Evolutionary conservation across 345 rosid species (phyloP), one percentile per base, ranked within the genome.

Genomic region (Reutealis trisperma): DNA sequence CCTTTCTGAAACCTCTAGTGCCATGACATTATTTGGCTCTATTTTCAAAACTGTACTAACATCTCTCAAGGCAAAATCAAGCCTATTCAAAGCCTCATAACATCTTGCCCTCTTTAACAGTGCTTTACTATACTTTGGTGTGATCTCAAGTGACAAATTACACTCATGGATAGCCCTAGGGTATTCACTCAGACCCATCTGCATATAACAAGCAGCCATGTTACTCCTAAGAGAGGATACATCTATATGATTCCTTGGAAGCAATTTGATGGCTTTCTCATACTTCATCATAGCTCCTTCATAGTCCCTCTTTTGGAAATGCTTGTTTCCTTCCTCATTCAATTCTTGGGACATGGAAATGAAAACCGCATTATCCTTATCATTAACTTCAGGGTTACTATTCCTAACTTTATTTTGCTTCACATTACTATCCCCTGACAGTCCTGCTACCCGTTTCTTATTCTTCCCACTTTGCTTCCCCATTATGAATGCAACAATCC

Each of bases 201-300:
- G 98, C 97, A 94, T 94, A 80, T 89, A 94, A 74, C 99, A 94
- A 0, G 97, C 89, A 14, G 99, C 99, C 87, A 90, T 88, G 75
- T 88, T 86, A 71, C 92, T 90, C 52, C 97, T 86, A 27, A 94
- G 88, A 70, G 91, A 81, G 42, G 97, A 83, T 4, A 89, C 85
- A 77, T 88, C 97, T 1, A 81, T 73, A 67, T 93, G 97, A 83
- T 86, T 86, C 74, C 77, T 73, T 0, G 97, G 98, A 32, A 94
- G 97, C 81, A 93, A 45, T 69, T 93, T 89, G 82, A 94, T 87
- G 71, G 98, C 97, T 82, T 90, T 91, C 51, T 82, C 95, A 61
- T 91, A 94, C 78, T 86, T 90, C 72, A 83, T n/a, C 90, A 91
- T 77, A 30, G 99, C 99, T 45, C 89, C 89, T 70, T 86, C 88